Evolutionary conservation across 225 moss, liverwort and hornwort genomes (phyloP).

Genomic region (Sphagnum tenellum): DNA sequence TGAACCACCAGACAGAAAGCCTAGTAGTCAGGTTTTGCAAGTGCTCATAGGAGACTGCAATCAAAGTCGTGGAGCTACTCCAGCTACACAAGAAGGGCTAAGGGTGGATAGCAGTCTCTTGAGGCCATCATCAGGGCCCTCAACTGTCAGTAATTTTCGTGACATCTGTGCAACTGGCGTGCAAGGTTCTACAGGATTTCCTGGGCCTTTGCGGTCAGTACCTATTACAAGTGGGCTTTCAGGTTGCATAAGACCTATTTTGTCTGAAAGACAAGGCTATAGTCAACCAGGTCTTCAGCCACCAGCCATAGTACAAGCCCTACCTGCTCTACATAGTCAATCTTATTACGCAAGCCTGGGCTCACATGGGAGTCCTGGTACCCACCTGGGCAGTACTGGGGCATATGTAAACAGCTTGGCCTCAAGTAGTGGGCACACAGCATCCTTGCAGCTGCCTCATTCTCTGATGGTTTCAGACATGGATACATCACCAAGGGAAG

Average conservation of each 20-base stretch:
- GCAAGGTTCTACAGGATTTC: conserved; percentile 5
- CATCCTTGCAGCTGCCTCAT: conserved; percentile 13
- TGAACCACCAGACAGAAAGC: conserved; percentile 30
- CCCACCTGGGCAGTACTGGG: conserved; percentile 17
- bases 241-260: conserved; percentile 13
- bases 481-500: too few species aligned
- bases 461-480: too few species aligned
- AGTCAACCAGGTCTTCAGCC: conserved; percentile 20
- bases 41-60: conserved; percentile 6
- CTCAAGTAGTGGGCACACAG: conserved; percentile 15
- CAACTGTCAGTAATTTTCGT: conserved; percentile 6
- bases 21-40: conserved; percentile 26
- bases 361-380: conserved; percentile 10
- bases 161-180: conserved; percentile 12
- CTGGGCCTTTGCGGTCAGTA: conserved; percentile 20
- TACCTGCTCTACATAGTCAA: conserved; percentile 32
- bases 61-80: conserved; percentile 4
- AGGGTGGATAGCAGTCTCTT: background rate
- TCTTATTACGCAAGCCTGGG: conserved; percentile 16
- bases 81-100: conserved; percentile 6
- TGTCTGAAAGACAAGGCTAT: conserved; percentile 16
- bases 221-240: conserved; percentile 12
- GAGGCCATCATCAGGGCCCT: background rate
- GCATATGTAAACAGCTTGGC: conserved; percentile 21
- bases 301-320: conserved; percentile 21